Conservation (phyloP, 768 basidiomycete species). For the Chiua virens region DNA sequence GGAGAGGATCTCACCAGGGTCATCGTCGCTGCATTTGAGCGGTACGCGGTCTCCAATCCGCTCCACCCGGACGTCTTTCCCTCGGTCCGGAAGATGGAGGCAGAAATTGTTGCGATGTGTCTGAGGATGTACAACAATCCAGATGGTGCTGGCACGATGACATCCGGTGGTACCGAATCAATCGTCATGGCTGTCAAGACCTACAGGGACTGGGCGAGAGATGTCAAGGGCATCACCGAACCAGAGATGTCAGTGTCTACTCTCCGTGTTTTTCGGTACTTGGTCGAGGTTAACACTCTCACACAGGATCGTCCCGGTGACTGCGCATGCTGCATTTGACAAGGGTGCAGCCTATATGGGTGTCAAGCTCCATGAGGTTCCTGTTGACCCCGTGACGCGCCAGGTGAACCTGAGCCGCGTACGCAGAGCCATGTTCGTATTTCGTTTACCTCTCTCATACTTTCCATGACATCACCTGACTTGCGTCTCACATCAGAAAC, state of each 20-base stretch:
- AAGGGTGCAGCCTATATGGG: slow-evolving; percentile 88
- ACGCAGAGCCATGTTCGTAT: slow-evolving; percentile 80
- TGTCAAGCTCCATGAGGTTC: slow-evolving; percentile 86
- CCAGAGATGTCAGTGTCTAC: slow-evolving; percentile 79
- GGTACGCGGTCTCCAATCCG: slow-evolving; percentile 85
- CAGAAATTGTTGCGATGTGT: slow-evolving; percentile 89
- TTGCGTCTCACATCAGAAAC: slow-evolving; percentile 50
- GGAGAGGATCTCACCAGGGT: slow-evolving; percentile 79
- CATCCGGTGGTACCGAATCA: slow-evolving; percentile 93
- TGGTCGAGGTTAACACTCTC: not conserved
- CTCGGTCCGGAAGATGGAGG: slow-evolving; percentile 94
- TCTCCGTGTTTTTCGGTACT: too few species aligned
- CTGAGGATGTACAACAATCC: slow-evolving; percentile 84
- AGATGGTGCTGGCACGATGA: slow-evolving; percentile 86
- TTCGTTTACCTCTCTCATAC: not conserved
- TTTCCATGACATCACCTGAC: slow-evolving; percentile 1
- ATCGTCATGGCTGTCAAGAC: slow-evolving; percentile 96
- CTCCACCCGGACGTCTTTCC: slow-evolving; percentile 94
- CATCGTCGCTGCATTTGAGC: slow-evolving; percentile 76
- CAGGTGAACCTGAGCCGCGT: slow-evolving; percentile 77
- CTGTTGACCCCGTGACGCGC: slow-evolving; percentile 75
- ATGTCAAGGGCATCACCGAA: slow-evolving; percentile 81
- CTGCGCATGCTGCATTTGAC: slow-evolving; percentile 93
- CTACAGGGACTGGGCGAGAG: slow-evolving; percentile 88
- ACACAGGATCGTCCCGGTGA: slow-evolving; percentile 77